Base-by-base conservation (phyloP, 306 rosid genomes). In the Cucurbita ficifolia region DNA sequence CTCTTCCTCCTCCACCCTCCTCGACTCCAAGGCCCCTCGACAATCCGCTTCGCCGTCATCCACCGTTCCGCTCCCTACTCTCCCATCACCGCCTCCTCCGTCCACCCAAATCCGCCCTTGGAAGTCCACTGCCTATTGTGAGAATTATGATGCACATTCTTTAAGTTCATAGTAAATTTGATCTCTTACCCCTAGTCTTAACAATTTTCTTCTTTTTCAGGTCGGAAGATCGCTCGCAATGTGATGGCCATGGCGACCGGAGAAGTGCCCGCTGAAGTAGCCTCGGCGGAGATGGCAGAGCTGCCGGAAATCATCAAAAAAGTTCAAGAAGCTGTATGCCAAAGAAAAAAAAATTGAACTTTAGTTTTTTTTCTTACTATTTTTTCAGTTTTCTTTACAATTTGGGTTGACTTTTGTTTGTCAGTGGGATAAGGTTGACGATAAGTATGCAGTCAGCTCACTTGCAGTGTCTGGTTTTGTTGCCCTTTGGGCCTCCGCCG, bases 391-490 rank as follows among this genome's bases (percentile, higher is more conserved):
- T 14, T 55, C 0, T 55, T 60, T 35, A 60, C 14, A 61, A 29
- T 29, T 60, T 61, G 24, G 13, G 0, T 49, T 65, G 35, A 45
- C 36, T 58, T 61, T 38, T 55, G 21, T 46, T 33, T 58, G 13
- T 17, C 39, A 90, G 97, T 91, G 99, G 99, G 96, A 89, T 13
- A 94, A 91, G 80, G 88, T 87, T 64, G 99, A 94, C 39, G 99
- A 94, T 75, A 94, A 91, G 77, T 91, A 94, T 85, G 97, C 95
- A 67, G 87, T 94, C 81, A 79, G 85, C 78, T 81, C 96, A 62
- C 83, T 94, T 69, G 91, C 55, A 1, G 82, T 91, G 52, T 89
- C 88, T 76, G 87, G 64, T 72, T 87, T 33, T 51, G 76, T 90
- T 72, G 97, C 83, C 43, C 67, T 89, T 29, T 86, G 90, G 96